Conservation (phyloP, 2,329 filamentous ascomycete genomes). For the Emericellopsis atlantica region DNA sequence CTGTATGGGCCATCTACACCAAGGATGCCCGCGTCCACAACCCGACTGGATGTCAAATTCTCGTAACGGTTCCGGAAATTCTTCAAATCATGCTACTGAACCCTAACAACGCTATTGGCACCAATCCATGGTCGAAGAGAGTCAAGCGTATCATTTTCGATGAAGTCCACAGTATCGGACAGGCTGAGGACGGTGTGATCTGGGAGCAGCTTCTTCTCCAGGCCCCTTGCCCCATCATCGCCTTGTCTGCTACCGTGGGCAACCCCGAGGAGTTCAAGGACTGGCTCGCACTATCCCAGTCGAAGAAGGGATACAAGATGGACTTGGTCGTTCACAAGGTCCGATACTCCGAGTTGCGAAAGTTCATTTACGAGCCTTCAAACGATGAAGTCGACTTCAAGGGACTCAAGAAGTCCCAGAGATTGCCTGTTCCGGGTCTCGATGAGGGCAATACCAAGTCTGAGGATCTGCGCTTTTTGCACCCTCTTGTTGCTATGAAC, state of each 20-base stretch:
- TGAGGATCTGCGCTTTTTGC: constrained; percentile 44
- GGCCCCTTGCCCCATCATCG: constrained; percentile 65
- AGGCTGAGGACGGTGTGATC: constrained; percentile 61
- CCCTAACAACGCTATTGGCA: constrained; percentile 46
- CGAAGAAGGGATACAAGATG: constrained; percentile 47
- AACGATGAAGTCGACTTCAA: constrained; percentile 30
- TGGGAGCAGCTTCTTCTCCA: constrained; percentile 70
- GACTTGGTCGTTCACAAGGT: constrained; percentile 56
- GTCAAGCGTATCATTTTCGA: constrained; percentile 72
- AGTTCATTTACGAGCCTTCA: constrained; percentile 52
- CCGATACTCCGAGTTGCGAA: constrained; percentile 67
- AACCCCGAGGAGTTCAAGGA: constrained; percentile 58
- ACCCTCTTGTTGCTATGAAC: constrained; percentile 52
- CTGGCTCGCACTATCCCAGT: constrained; percentile 56
- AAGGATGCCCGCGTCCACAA: constrained; percentile 66
- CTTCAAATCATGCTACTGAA: constrained; percentile 66
- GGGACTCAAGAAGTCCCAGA: constrained; percentile 30
- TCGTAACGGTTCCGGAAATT: constrained; percentile 69
- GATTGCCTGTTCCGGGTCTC: constrained; percentile 30
- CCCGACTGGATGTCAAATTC: constrained; percentile 56
- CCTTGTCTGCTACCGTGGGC: constrained; percentile 67
- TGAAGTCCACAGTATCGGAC: constrained; percentile 69
- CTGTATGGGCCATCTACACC: constrained; percentile 70
- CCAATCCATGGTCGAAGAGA: constrained; percentile 46
- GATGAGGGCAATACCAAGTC: constrained; percentile 28